Evolutionary conservation across 1,284 basidiomycete genomes (phyloP).

Genomic region (Heterobasidion occidentale): DNA sequence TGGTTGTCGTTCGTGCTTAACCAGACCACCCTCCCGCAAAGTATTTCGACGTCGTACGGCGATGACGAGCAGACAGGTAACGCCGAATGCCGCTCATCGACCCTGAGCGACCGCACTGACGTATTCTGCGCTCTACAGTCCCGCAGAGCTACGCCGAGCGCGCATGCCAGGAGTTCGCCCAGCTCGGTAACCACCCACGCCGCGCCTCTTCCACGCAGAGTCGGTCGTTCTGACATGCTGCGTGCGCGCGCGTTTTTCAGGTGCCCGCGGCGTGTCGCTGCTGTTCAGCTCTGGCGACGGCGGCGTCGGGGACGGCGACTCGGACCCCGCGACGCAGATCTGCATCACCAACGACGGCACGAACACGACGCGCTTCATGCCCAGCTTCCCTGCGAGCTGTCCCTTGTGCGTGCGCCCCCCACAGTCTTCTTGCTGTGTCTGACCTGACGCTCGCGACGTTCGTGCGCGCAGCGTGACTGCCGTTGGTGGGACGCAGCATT

Average conservation of each 20-base stretch:
- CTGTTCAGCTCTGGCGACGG: constrained; percentile 60
- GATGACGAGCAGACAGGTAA: constrained; percentile 66
- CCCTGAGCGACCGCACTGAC: background rate
- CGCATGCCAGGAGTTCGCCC: constrained; percentile 57
- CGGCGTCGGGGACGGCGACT: constrained; percentile 57
- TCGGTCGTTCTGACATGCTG: background rate
- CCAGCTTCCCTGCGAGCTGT: constrained; percentile 50
- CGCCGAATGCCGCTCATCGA: background rate
- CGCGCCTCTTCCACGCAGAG: background rate
- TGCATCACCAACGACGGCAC: constrained; percentile 56
- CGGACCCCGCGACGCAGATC: constrained; percentile 36
- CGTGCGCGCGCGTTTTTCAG: constrained; percentile 17
- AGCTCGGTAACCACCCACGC: constrained; percentile 33
- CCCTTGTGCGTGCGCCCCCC: constrained; percentile 29
- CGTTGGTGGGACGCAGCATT: constrained; percentile 50
- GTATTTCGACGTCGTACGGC: constrained; percentile 59
- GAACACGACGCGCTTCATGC: constrained; percentile 48
- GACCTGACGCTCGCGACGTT: constrained; percentile 8
- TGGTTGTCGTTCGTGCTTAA: constrained; percentile 48
- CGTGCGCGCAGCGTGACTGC: constrained; percentile 37
- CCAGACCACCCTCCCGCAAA: constrained; percentile 33
- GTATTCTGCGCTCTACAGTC: constrained; percentile 26
- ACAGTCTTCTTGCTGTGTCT: background rate
- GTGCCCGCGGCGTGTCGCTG: constrained; percentile 56
- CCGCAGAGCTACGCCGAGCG: constrained; percentile 53